Percentiles rank a stretch among this genome's conserved stretches.
Evolutionary conservation across 768 basidiomycete species (phyloP).

Genomic region (Tylopilus rubrobrunneus): DNA sequence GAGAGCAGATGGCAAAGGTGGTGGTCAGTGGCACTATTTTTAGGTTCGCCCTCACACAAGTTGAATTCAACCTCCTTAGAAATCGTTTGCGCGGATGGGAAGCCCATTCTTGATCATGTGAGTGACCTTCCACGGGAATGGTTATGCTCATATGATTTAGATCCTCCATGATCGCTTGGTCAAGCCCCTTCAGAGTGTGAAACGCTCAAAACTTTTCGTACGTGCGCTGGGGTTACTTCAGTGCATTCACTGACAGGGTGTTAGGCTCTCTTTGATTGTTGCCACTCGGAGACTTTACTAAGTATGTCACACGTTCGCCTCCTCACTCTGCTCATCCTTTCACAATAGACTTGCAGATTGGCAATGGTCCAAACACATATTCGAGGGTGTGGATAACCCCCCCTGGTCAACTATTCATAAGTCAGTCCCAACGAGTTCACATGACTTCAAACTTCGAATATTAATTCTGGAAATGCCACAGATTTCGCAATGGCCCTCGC

Average conservation of each 20-base stretch:
- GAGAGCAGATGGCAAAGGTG: slow-evolving; percentile 48
- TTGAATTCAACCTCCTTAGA: slow-evolving; percentile 2
- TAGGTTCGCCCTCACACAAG: not conserved
- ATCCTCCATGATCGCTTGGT: slow-evolving; percentile 19
- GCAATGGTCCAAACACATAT: slow-evolving; percentile 10
- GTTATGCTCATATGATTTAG: slow-evolving; percentile 8
- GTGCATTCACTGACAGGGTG: not conserved
- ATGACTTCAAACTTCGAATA: not conserved
- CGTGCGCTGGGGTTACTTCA: not conserved
- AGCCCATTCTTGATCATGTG: slow-evolving; percentile 24
- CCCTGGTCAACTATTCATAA: slow-evolving; percentile 14
- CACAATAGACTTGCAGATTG: slow-evolving; percentile 17
- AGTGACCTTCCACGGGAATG: not conserved
- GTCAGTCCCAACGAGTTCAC: not conserved
- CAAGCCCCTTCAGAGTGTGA: slow-evolving; percentile 13
- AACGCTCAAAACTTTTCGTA: slow-evolving; percentile 22
- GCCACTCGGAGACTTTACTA: slow-evolving; percentile 26
- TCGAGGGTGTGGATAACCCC: slow-evolving; percentile 15
- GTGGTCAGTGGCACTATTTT: slow-evolving; percentile 32
- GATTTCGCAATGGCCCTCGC: slow-evolving; percentile 4
- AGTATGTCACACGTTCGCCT: slow-evolving; percentile 9
- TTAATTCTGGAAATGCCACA: not conserved
- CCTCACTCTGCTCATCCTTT: not conserved
- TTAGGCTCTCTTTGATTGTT: slow-evolving; percentile 29
- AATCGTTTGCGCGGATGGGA: slow-evolving; percentile 18